Evolutionary conservation across 495 filamentous ascomycete species (phyloP), one percentile per base, ranked within the genome.

Genomic region (Talaromyces trachyspermus): DNA sequence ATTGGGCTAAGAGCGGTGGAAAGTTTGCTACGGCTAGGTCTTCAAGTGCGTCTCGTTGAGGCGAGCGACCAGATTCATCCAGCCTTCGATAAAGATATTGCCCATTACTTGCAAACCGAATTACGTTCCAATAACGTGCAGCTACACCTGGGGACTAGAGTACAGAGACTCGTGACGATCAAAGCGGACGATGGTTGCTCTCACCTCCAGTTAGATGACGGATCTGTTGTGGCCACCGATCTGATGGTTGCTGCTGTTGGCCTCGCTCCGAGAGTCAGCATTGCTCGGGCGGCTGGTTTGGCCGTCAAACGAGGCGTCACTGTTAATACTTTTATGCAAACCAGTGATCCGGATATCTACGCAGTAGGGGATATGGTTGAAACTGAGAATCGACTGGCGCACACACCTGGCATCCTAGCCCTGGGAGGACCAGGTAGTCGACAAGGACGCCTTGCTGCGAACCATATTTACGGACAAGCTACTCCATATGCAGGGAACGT

Each of bases 371-470:
- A 30, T 30, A 30, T 30, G 27, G 27, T 30, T 6, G 27, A 30
- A 30, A 30, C 27, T 12, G 27, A 30, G 27, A 30, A 30, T 30
- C 27, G 27, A 6, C 27, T 30, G 7, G 27, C 27, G 12, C 27
- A 12, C 27, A 30, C 7, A 6, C 27, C 27, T 30, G 27, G 27
- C 6, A 30, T 30, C 27, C 27, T 30, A 15, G 37, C 15, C 23
- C 33, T 22, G 2, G 38, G 38, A n/a, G 38, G 38, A 8, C 19
- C 38, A 22, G 38, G 38, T 9, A 41, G 38, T 41, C 38, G 38
- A 41, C 38, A 41, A 41, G 38, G 38, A 24, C 38, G 38, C 38
- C 38, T 41, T 23, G 38, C 17, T 23, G 38, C 38, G 19, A 19
- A 41, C 18, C 38, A 41, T 19, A 41, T 41, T 23, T 41, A 41